Evolutionary conservation across 2,329 filamentous ascomycete species (phyloP).

Genomic region (Ramichloridium luteum): DNA sequence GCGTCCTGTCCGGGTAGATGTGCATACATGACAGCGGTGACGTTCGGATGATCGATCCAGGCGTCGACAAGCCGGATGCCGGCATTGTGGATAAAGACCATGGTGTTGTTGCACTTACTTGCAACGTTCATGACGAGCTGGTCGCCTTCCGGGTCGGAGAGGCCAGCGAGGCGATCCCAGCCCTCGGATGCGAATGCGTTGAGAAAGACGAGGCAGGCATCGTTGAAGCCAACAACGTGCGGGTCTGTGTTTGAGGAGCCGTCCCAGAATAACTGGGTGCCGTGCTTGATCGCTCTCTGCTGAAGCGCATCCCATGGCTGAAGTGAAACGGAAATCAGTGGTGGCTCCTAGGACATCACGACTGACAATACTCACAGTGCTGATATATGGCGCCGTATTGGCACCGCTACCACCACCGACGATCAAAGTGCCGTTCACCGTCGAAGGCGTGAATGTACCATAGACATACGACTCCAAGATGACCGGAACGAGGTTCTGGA

Average conservation of each 20-base stretch:
- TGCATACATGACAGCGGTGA: conserved; percentile 22
- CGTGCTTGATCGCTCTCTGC: conserved; percentile 8
- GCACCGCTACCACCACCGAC: conserved; percentile 16
- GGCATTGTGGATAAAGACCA: conserved; percentile 20
- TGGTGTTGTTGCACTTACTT: conserved; percentile 25
- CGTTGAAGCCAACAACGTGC: conserved; percentile 11
- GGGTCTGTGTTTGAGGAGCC: conserved; percentile 13
- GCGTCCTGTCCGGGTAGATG: conserved; percentile 22
- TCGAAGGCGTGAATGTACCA: conserved; percentile 1
- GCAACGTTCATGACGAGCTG: conserved; percentile 19
- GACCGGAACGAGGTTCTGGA: background rate
- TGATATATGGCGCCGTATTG: conserved; percentile 11
- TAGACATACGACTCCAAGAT: background rate
- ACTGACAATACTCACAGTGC: no score
- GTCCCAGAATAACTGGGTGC: conserved; percentile 9
- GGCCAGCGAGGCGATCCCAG: conserved; percentile 15
- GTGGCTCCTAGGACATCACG: conserved; percentile 13
- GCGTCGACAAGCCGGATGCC: conserved; percentile 18
- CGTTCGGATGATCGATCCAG: conserved; percentile 21
- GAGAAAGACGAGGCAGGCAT: conserved; percentile 24
- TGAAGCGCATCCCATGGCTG: conserved; percentile 9
- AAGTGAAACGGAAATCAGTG: conserved; percentile 12
- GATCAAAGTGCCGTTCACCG: conserved; percentile 13
- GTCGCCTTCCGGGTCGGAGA: conserved; percentile 17
- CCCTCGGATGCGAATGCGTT: conserved; percentile 20